Conservation (phyloP, 768 basidiomycete genomes). For the Lactarius pseudohatsudake region DNA sequence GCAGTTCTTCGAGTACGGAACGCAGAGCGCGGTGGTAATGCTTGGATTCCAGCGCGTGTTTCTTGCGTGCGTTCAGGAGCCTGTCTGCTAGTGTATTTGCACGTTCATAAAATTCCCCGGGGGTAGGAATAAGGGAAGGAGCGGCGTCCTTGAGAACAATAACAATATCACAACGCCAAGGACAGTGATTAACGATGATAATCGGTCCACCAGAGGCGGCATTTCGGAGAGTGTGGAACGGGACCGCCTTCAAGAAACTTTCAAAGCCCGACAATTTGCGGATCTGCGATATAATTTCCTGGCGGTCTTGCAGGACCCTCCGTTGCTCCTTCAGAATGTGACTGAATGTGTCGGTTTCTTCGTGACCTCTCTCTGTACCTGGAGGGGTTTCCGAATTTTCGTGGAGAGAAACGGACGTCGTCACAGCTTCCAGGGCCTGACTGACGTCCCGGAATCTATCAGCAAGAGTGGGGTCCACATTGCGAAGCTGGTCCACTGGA, state of each 20-base stretch:
- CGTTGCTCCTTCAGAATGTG: slow-evolving; percentile 4
- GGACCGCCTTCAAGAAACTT: not conserved
- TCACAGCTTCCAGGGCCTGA: not conserved
- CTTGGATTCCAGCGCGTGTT: not conserved
- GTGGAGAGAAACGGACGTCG: not conserved
- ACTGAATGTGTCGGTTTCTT: slow-evolving; percentile 4
- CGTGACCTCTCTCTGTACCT: not conserved
- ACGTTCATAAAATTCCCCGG: slow-evolving; percentile 2
- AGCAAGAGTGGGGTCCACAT: slow-evolving; percentile 12
- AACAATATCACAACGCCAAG: slow-evolving; percentile 11
- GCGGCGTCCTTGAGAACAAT: slow-evolving; percentile 3
- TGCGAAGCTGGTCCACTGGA: slow-evolving; percentile 17
- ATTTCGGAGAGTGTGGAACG: slow-evolving; percentile 5
- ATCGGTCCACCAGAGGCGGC: slow-evolving; percentile 16
- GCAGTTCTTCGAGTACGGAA: slow-evolving; percentile 12
- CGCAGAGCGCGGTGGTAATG: slow-evolving; percentile 3
- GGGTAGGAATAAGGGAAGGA: slow-evolving; percentile 12
- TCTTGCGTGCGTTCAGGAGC: not conserved
- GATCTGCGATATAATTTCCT: slow-evolving; percentile 5
- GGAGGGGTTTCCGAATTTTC: not conserved
- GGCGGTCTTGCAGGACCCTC: slow-evolving; percentile 3
- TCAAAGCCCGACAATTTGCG: slow-evolving; percentile 9
- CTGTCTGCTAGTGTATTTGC: not conserved
- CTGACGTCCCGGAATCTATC: slow-evolving; percentile 5
- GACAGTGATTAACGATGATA: slow-evolving; percentile 17